These are phyloP conservation scores for Panaeolus papilionaceus DNA, from an alignment of 768 basidiomycete genomes.

Conservation along the genomic window DNA sequence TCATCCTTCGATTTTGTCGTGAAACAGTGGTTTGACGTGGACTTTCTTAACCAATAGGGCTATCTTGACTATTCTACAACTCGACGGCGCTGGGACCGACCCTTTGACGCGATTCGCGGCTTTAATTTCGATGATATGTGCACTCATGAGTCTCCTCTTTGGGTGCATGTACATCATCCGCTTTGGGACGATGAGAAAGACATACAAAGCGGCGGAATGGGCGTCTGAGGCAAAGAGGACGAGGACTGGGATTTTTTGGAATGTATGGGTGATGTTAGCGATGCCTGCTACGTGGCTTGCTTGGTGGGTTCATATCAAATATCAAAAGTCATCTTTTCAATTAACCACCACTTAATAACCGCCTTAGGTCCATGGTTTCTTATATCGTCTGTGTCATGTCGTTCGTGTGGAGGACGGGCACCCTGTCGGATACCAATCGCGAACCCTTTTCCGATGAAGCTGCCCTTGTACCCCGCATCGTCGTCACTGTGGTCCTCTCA, in stretches of 20 bases:
- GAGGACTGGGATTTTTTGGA: conserved; percentile 48
- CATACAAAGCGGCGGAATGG: conserved; percentile 70
- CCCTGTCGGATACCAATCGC: conserved; percentile 35
- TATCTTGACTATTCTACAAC: conserved; percentile 43
- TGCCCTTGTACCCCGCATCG: conserved; percentile 46
- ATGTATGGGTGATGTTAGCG: conserved; percentile 72
- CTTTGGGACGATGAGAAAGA: conserved; percentile 68
- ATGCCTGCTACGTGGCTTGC: conserved; percentile 70
- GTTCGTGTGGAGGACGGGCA: conserved; percentile 64
- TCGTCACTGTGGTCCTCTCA: conserved; percentile 50
- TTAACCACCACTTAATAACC: neutral
- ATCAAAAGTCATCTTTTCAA: neutral
- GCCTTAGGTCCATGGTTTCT: conserved; percentile 52
- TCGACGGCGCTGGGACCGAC: conserved; percentile 50
- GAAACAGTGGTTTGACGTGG: neutral
- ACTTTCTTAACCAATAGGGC: conserved; percentile 30
- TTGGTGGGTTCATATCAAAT: conserved; percentile 39
- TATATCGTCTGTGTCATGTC: conserved; percentile 64
- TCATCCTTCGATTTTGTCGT: neutral
- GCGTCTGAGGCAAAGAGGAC: conserved; percentile 59
- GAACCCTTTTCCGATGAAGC: conserved; percentile 34
- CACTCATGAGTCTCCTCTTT: conserved; percentile 66
- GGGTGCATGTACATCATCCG: conserved; percentile 71
- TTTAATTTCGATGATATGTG: conserved; percentile 61
- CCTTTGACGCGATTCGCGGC: conserved; percentile 63